Conservation (phyloP, 352 stramenopile species). For the Globisporangium splendens region DNA sequence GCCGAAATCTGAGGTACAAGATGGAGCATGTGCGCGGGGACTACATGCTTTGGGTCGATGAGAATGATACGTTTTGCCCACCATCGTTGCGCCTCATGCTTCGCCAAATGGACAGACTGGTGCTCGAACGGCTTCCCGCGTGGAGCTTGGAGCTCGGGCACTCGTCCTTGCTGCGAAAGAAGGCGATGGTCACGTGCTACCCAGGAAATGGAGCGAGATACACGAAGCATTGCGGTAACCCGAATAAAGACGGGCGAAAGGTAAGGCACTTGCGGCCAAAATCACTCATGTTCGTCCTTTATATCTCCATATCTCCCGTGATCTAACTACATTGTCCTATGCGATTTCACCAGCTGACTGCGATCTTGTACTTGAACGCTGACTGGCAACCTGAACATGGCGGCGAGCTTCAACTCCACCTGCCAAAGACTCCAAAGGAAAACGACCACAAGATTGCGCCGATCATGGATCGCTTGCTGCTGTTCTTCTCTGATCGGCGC, state of each 20-base stretch:
- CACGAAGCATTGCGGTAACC: slow-evolving; percentile 52
- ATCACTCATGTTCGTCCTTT: not conserved
- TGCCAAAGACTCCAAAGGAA: not conserved
- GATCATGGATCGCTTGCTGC: slow-evolving; percentile 19
- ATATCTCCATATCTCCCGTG: too few species aligned
- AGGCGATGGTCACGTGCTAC: slow-evolving; percentile 54
- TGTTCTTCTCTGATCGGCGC: slow-evolving; percentile 47
- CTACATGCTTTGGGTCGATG: slow-evolving; percentile 47
- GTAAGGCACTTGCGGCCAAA: slow-evolving; percentile 1
- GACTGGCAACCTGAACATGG: slow-evolving; percentile 27
- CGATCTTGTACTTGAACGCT: slow-evolving; percentile 49
- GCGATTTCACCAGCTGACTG: slow-evolving; percentile 24
- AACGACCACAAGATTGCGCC: slow-evolving; percentile 1
- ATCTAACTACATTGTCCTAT: not conserved
- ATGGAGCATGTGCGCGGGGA: slow-evolving; percentile 47
- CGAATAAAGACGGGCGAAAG: slow-evolving; percentile 41
- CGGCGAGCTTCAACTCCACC: slow-evolving; percentile 30
- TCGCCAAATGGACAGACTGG: slow-evolving; percentile 33
- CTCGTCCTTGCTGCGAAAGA: slow-evolving; percentile 32
- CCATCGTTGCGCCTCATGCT: slow-evolving; percentile 18
- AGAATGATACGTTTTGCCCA: slow-evolving; percentile 31
- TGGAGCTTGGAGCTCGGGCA: slow-evolving; percentile 23
- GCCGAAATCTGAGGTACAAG: slow-evolving; percentile 40
- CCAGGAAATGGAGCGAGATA: slow-evolving; percentile 34
- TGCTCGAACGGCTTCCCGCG: slow-evolving; percentile 26